A percentile compares a stretch with the other conserved stretches of the same genome.
Evolutionary conservation across 169 alveolate genomes (phyloP).

Genomic region (Babesia bovis): DNA sequence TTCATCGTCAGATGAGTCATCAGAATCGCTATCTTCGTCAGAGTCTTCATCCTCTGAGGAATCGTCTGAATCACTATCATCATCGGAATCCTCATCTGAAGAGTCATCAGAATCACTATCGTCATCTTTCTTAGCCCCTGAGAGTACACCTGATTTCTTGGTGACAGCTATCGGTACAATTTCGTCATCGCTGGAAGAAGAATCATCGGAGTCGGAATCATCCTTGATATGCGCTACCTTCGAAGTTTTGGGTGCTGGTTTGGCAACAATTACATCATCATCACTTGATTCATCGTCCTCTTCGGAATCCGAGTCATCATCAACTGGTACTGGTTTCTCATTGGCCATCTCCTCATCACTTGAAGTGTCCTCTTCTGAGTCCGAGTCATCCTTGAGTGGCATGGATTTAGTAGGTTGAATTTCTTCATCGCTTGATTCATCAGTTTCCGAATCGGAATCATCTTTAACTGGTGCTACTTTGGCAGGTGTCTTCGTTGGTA

Average conservation of each 20-base stretch:
- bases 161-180: not conserved
- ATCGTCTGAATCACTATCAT: constrained; percentile 3
- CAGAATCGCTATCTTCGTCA: constrained; percentile 21
- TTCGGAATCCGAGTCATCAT: not conserved
- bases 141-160: not conserved
- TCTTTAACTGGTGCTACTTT: not conserved
- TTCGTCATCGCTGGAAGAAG: constrained; percentile 1
- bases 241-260: not conserved
- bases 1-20: not conserved
- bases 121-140: not conserved
- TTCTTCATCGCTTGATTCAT: not conserved
- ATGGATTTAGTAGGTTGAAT: too few relatives aligned
- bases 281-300: not conserved
- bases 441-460: not conserved
- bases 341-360: not conserved
- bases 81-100: not conserved
- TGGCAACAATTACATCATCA: constrained; percentile 1
- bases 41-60: constrained; percentile 4
- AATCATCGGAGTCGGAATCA: not conserved
- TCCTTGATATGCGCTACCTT: not conserved
- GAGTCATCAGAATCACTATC: constrained; percentile 1
- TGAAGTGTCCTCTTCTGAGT: not conserved
- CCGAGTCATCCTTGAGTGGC: too few relatives aligned
- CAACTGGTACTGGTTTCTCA: not conserved
- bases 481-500: not conserved